Percentiles rank a stretch among this genome's conserved stretches.
Evolutionary conservation across 2,329 filamentous ascomycete genomes (phyloP).

Genomic region (Mariannaea sp.): DNA sequence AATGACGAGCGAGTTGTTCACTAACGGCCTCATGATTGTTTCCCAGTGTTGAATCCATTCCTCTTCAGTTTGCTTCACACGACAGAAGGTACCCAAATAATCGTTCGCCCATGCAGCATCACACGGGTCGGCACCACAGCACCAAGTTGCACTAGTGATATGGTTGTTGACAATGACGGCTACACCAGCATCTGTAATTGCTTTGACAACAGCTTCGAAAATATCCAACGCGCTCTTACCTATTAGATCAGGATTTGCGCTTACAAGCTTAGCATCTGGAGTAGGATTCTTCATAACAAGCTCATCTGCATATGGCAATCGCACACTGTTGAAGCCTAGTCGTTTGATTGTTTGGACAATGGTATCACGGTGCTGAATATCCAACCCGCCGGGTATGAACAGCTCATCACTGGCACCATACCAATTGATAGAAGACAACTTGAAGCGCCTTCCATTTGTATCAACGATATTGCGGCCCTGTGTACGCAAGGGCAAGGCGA

Average conservation of each 20-base stretch:
- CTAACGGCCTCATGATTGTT: constrained; percentile 63
- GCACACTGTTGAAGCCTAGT: constrained; percentile 72
- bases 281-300: constrained; percentile 65
- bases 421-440: constrained; percentile 71
- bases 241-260: constrained; percentile 64
- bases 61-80: constrained; percentile 65
- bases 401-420: constrained; percentile 71
- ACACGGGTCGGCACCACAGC: constrained; percentile 70
- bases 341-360: constrained; percentile 64
- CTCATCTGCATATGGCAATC: constrained; percentile 71
- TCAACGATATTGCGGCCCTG: constrained; percentile 66
- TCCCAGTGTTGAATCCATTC: constrained; percentile 71
- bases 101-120: constrained; percentile 71
- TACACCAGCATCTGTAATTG: constrained; percentile 65
- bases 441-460: constrained; percentile 59
- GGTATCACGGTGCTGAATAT: constrained; percentile 63
- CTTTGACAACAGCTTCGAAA: constrained; percentile 60
- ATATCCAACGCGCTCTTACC: constrained; percentile 64
- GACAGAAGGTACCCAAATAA: constrained; percentile 63
- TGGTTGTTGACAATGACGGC: constrained; percentile 73
- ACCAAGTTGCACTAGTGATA: constrained; percentile 72
- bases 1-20: constrained; percentile 64
- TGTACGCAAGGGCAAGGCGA: constrained; percentile 62
- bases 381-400: constrained; percentile 67
- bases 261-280: constrained; percentile 54